phyloP scores from a whole-genome alignment of 345 rosid species.

The Carallia pectinifolia region DNA sequence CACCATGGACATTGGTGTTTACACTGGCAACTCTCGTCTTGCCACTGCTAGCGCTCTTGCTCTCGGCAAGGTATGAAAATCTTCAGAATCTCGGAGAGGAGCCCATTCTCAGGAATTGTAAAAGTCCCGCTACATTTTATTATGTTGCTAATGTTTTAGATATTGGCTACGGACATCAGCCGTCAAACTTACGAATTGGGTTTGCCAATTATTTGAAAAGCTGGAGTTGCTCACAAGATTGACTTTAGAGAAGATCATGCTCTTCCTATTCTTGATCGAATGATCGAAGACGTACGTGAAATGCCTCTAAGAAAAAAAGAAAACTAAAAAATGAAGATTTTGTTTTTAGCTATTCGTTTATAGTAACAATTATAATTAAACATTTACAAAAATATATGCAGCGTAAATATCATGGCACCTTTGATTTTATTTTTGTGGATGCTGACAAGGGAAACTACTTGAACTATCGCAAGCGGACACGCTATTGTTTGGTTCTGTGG shows the following conservation, averaged over 20 bases:
- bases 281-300: conserved; percentile 77
- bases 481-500: conserved; percentile 94
- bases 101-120: too few species aligned
- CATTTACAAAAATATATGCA: conserved; percentile 17
- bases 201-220: conserved; percentile 77
- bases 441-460: conserved; percentile 96
- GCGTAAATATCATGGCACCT: conserved; percentile 74
- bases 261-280: conserved; percentile 75
- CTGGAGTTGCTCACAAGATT: conserved; percentile 94
- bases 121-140: too few species aligned
- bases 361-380: too few species aligned
- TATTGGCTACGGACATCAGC: conserved; percentile 92
- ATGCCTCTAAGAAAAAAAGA: neutral
- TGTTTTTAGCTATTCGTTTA: too few species aligned
- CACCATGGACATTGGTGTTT: conserved; percentile 99
- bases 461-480: conserved; percentile 96
- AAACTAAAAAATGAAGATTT: neutral
- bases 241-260: conserved; percentile 97
- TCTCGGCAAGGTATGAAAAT: conserved; percentile 64
- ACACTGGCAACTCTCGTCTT: conserved; percentile 93
- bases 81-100: too few species aligned
- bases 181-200: conserved; percentile 90
- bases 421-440: conserved; percentile 89
- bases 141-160: conserved; percentile 37
- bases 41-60: conserved; percentile 98